A percentile compares a stretch with the other conserved stretches of the same genome.
Evolutionary conservation across 306 rosid genomes (phyloP).

Genomic region (Sphenostylis stenocarpa): DNA sequence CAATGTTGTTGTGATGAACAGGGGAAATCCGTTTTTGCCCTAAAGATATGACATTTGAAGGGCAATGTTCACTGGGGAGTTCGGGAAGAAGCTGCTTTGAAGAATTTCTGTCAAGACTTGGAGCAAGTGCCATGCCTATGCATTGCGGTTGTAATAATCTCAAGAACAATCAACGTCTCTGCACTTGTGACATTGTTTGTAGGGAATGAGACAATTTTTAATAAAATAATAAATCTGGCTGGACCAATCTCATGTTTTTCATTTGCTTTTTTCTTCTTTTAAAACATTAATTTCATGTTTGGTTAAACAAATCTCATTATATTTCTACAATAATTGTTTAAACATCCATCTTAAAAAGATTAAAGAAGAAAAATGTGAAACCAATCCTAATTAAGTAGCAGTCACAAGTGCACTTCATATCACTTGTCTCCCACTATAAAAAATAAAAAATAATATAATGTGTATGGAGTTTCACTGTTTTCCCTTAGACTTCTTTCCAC

Average conservation of each 20-base stretch:
- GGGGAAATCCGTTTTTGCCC: not conserved
- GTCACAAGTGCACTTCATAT: not conserved
- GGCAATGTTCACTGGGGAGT: not conserved
- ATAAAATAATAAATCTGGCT: too few species aligned
- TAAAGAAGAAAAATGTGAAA: not conserved
- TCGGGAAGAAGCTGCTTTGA: not conserved
- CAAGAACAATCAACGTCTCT: not conserved
- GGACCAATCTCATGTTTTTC: too few species aligned
- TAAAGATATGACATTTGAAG: not conserved
- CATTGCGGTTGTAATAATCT: not conserved
- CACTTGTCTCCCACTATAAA: not conserved
- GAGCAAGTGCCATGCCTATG: constrained; percentile 15
- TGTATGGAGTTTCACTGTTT: not conserved
- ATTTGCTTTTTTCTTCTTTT: too few species aligned
- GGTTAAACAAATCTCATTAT: too few species aligned
- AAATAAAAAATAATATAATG: too few species aligned
- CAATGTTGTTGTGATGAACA: not conserved
- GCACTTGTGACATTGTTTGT: not conserved
- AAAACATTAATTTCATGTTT: too few species aligned
- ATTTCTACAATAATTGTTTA: too few species aligned
- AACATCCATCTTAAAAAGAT: too few species aligned
- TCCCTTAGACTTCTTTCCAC: not conserved
- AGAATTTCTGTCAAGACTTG: not conserved
- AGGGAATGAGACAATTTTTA: not conserved
- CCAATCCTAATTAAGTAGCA: not conserved